Percentiles rank a stretch among this genome's conserved stretches.
Conservation (phyloP, 495 filamentous ascomycete genomes). For the Neurospora sp. region DNA sequence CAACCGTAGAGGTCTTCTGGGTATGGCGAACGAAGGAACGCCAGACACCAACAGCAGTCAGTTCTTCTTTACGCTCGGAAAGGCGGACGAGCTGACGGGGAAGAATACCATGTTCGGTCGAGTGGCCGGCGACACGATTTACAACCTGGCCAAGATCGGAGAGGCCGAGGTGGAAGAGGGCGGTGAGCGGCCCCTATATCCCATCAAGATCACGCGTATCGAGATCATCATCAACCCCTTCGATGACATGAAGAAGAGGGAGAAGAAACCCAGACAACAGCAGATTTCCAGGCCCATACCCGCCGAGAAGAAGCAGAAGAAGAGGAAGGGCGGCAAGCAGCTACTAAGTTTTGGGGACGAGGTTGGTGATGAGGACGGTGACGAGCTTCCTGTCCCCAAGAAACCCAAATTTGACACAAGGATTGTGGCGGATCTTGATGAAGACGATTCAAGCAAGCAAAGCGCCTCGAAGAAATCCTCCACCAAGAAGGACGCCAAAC, state of each 20-base stretch:
- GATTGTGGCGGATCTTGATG: slow-evolving; percentile 54
- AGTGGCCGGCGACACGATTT: slow-evolving; percentile 88
- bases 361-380: slow-evolving; percentile 52
- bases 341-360: slow-evolving; percentile 86
- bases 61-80: slow-evolving; percentile 88
- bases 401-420: slow-evolving; percentile 88
- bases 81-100: slow-evolving; percentile 72
- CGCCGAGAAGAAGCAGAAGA: slow-evolving; percentile 64
- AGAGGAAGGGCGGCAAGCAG: slow-evolving; percentile 62
- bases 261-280: slow-evolving; percentile 34
- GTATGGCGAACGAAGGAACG: slow-evolving; percentile 75
- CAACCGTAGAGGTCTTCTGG: slow-evolving; percentile 81
- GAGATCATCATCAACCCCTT: slow-evolving; percentile 89
- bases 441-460: slow-evolving; percentile 19
- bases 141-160: slow-evolving; percentile 86
- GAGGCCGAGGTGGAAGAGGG: slow-evolving; percentile 74
- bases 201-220: slow-evolving; percentile 63
- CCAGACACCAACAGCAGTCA: slow-evolving; percentile 85
- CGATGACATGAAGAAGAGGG: slow-evolving; percentile 72
- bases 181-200: slow-evolving; percentile 79
- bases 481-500: slow-evolving; percentile 23
- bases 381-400: slow-evolving; percentile 54
- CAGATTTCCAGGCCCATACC: slow-evolving; percentile 23
- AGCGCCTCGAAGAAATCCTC: slow-evolving; percentile 15
- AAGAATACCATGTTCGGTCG: slow-evolving; percentile 92